phyloP scores from a whole-genome alignment of 1,284 basidiomycete genomes.

The Fistulinella staudtii region DNA sequence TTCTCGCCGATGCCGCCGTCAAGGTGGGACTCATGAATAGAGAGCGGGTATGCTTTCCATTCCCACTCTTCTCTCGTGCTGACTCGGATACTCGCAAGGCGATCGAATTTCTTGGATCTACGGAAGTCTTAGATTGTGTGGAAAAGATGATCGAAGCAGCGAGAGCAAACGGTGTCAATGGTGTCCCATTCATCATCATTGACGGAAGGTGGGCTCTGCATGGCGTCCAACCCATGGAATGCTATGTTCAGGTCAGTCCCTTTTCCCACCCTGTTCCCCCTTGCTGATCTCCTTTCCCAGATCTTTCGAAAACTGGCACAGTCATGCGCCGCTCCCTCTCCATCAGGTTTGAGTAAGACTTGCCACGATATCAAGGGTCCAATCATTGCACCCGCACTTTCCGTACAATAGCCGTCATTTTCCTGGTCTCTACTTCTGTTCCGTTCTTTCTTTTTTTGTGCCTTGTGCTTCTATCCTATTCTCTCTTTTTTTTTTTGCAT shows the following conservation, averaged over 20 bases:
- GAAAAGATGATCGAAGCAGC: slow-evolving; percentile 65
- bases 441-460: background rate
- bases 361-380: slow-evolving; percentile 25
- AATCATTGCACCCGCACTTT: slow-evolving; percentile 13
- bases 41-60: slow-evolving; percentile 46
- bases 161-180: slow-evolving; percentile 66
- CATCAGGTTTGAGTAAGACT: slow-evolving; percentile 6
- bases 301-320: slow-evolving; percentile 32
- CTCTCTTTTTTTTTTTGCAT: slow-evolving; percentile 1
- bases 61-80: no score
- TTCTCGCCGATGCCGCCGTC: slow-evolving; percentile 62
- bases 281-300: slow-evolving; percentile 7
- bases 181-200: slow-evolving; percentile 78
- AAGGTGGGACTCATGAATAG: slow-evolving; percentile 56
- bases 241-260: slow-evolving; percentile 60
- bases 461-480: background rate
- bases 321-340: slow-evolving; percentile 7
- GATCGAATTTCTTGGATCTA: slow-evolving; percentile 58
- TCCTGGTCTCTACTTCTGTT: background rate
- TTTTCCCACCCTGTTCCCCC: background rate
- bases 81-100: slow-evolving; percentile 36
- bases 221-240: slow-evolving; percentile 69
- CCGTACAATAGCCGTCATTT: slow-evolving; percentile 20
- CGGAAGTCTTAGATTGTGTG: slow-evolving; percentile 66
- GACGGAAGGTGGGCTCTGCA: slow-evolving; percentile 76